Evolutionary conservation across 106 monocot genomes (phyloP), one percentile per base, ranked within the genome.

Genomic region (Allium sativum): DNA sequence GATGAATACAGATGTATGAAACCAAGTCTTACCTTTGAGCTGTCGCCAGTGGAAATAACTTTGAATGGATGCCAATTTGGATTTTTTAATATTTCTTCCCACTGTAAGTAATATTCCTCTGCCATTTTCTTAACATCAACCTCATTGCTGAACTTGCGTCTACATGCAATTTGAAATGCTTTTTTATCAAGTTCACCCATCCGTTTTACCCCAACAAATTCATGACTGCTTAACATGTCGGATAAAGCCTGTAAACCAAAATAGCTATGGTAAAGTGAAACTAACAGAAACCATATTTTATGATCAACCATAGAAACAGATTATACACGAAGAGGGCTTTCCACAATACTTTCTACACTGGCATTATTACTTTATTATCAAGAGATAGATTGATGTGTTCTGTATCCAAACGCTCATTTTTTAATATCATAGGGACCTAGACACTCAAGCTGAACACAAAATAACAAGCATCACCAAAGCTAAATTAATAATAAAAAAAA

Each of bases 131-230:
- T 10, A 18, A 73, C 86, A 11, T 72, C 81, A 15, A 75, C 75
- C 12, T 65, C 60, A 21, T 44, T 68, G 10, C 22, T 10, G 44
- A 67, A 86, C 48, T 52, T 81, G 18, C 57, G 2, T 40, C 65
- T 73, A 52, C 81, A 86, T 21, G 69, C 65, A 51, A 9, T 52
- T 18, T 69, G 51, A 73, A 86, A 81, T 18, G 53, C 48, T 40
- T 76, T 78, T 3, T 47, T 65, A 75, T 86, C 75, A 44, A 86
- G 61, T 43, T 78, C 81, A 6, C 86, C 86, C 86, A 86, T 81
- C 48, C 81, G 75, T 15, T 70, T 86, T 41, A 85, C 75, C 50
- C 74, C 81, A 52, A 85, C 72, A 12, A 62, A 18, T 13, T 71
- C 51, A 0, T 58, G 50, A n/a, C 13, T 18, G 57, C 21, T 57